Conservation (phyloP, 2,329 filamentous ascomycete genomes). For the Fusarium lyarnte region DNA sequence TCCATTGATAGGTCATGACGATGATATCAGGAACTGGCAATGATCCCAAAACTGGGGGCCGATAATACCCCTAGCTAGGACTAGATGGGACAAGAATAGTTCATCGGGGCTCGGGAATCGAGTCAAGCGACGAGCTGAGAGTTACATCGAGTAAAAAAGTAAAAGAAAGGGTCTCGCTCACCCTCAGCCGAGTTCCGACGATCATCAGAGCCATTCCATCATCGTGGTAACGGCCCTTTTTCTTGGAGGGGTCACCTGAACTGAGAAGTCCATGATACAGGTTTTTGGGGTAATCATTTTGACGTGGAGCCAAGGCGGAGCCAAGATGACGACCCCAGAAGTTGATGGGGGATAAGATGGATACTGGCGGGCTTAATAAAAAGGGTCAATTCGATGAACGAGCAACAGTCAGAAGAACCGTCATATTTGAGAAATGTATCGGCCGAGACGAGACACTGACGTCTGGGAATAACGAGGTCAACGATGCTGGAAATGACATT, state of each 20-base stretch:
- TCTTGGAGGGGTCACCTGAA: constrained; percentile 16
- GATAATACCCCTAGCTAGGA: neutral
- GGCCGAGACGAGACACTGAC: neutral
- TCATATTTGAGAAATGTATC: neutral
- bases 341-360: constrained; percentile 3
- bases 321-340: constrained; percentile 14
- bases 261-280: constrained; percentile 8
- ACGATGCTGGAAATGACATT: neutral
- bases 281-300: constrained; percentile 13
- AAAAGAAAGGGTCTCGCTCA: constrained; percentile 7
- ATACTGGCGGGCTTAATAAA: constrained; percentile 10
- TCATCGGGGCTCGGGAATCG: constrained; percentile 10
- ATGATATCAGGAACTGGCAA: constrained; percentile 32
- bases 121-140: constrained; percentile 4
- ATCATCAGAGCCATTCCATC: constrained; percentile 12
- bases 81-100: neutral
- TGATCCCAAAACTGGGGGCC: constrained; percentile 6
- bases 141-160: neutral
- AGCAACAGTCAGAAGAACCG: neutral
- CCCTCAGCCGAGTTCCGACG: constrained; percentile 14
- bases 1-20: constrained; percentile 23
- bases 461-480: neutral
- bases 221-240: constrained; percentile 14
- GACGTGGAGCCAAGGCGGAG: constrained; percentile 23
- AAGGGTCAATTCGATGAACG: neutral